Percentiles rank a stretch among this genome's conserved stretches.
phyloP scores from a whole-genome alignment of 106 monocot genomes.

The Dendrobium officinale region DNA sequence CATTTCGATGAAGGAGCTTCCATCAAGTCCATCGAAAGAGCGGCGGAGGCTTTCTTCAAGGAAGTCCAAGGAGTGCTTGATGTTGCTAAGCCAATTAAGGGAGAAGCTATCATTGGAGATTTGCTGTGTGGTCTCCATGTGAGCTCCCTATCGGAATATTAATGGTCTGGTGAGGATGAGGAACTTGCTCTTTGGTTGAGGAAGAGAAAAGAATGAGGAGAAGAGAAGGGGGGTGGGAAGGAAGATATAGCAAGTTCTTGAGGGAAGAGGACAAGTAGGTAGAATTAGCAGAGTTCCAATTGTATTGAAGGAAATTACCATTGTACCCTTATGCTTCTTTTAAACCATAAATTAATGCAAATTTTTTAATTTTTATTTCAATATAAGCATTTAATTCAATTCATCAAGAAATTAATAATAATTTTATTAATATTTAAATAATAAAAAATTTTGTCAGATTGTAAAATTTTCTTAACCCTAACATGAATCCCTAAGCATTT shows the following conservation, averaged over 20 bases:
- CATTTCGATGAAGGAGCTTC: conserved; percentile 42
- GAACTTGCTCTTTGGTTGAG: neutral
- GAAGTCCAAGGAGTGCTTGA: conserved; percentile 17
- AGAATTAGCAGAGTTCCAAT: too few relatives aligned
- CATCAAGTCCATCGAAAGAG: neutral
- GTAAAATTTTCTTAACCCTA: too few relatives aligned
- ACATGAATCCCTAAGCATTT: too few relatives aligned
- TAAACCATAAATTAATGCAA: too few relatives aligned
- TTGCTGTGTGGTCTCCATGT: conserved; percentile 33
- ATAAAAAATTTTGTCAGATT: too few relatives aligned
- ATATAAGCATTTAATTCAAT: too few relatives aligned
- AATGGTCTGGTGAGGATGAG: neutral
- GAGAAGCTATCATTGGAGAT: conserved; percentile 49
- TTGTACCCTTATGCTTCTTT: too few relatives aligned
- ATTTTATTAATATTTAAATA: too few relatives aligned
- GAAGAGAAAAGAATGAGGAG: neutral
- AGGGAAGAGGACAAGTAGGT: neutral
- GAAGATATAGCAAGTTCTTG: neutral
- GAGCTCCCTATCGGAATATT: neutral
- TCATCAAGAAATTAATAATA: too few relatives aligned
- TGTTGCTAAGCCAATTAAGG: conserved; percentile 31
- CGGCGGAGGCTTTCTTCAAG: conserved; percentile 11
- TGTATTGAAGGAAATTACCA: neutral
- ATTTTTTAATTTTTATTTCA: too few relatives aligned
- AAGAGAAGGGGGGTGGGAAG: neutral